Percentiles rank a stretch among this genome's conserved stretches.
phyloP scores from a whole-genome alignment of 2,329 filamentous ascomycete genomes.

The Colletotrichum karsti region DNA sequence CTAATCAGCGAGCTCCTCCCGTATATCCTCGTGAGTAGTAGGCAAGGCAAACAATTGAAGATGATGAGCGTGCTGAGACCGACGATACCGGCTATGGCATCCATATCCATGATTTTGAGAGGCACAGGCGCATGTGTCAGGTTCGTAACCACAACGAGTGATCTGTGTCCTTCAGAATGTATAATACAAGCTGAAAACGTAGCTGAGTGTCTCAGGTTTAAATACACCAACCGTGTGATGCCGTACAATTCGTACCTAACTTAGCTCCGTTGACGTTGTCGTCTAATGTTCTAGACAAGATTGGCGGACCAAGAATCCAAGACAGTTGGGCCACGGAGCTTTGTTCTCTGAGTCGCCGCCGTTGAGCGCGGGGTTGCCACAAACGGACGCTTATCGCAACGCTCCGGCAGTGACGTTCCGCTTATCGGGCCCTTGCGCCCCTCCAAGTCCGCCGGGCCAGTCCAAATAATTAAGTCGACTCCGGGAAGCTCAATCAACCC shows the following conservation, averaged over 20 bases:
- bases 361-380: constrained; percentile 23
- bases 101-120: too few species aligned
- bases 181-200: too few species aligned
- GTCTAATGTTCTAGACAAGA: not conserved
- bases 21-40: too few species aligned
- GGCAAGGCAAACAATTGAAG: too few species aligned
- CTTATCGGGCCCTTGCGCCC: constrained; percentile 26
- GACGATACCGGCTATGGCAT: too few species aligned
- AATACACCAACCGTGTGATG: not conserved
- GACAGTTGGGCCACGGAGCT: constrained; percentile 4
- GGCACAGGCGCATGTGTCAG: too few species aligned
- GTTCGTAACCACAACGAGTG: too few species aligned
- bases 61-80: too few species aligned
- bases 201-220: too few species aligned
- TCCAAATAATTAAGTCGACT: constrained; percentile 18
- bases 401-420: constrained; percentile 24
- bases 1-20: too few species aligned
- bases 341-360: not conserved
- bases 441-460: constrained; percentile 15
- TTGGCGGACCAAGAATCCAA: not conserved
- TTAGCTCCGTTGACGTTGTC: not conserved
- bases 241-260: not conserved
- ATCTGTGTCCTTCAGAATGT: too few species aligned
- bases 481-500: not conserved
- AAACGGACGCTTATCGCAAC: constrained; percentile 26